Evolutionary conservation across 805 yeast genomes (phyloP).

Genomic region (Nakazawaea molendinolei): DNA sequence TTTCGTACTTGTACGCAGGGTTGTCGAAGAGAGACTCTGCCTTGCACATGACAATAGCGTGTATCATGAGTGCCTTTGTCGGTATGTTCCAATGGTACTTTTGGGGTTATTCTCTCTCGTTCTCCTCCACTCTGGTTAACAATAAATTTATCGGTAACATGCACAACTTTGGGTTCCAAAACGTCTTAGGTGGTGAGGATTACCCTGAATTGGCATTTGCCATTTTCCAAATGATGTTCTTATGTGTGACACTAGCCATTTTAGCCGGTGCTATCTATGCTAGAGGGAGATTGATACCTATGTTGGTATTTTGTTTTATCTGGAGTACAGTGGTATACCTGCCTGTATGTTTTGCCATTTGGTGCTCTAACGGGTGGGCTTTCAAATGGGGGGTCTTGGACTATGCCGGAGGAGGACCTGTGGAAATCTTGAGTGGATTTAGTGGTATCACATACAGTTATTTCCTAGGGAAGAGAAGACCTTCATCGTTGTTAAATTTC

Average conservation of each 20-base stretch:
- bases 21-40: slow-evolving; percentile 89
- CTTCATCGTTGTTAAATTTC: slow-evolving; percentile 76
- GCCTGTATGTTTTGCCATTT: slow-evolving; percentile 93
- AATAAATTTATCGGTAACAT: slow-evolving; percentile 87
- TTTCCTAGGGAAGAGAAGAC: slow-evolving; percentile 68
- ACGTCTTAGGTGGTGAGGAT: slow-evolving; percentile 43
- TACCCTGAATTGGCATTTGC: slow-evolving; percentile 87
- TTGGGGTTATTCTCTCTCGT: slow-evolving; percentile 96
- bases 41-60: slow-evolving; percentile 75
- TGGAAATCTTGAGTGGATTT: slow-evolving; percentile 86
- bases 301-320: slow-evolving; percentile 70
- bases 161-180: slow-evolving; percentile 73
- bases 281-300: slow-evolving; percentile 84
- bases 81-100: slow-evolving; percentile 91
- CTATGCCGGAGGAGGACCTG: slow-evolving; percentile 98
- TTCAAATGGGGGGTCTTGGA: slow-evolving; percentile 86
- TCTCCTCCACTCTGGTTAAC: slow-evolving; percentile 62
- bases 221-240: slow-evolving; percentile 83
- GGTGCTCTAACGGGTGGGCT: slow-evolving; percentile 96
- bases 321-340: slow-evolving; percentile 93
- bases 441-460: slow-evolving; percentile 84
- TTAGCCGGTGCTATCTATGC: slow-evolving; percentile 91
- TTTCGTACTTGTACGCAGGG: slow-evolving; percentile 89
- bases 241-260: slow-evolving; percentile 88
- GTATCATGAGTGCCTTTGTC: slow-evolving; percentile 64